Percentiles rank a stretch among this genome's conserved stretches.
phyloP scores from a whole-genome alignment of 2,329 filamentous ascomycete genomes.

The Calcarisporium arbuscula region DNA sequence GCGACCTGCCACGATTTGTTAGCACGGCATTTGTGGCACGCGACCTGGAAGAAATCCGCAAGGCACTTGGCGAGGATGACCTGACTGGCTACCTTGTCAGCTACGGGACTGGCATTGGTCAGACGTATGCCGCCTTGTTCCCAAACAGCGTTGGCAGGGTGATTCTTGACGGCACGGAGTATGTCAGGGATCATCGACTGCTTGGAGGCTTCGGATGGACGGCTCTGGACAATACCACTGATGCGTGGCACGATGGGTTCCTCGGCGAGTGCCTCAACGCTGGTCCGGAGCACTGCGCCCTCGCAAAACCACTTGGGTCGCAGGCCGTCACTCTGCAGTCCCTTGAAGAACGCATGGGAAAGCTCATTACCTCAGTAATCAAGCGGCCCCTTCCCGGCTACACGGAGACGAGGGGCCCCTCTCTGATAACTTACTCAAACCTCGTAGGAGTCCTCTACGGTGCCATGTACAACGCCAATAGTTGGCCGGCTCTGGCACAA shows the following conservation, averaged over 20 bases:
- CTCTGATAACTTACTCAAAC: slow-evolving; percentile 38
- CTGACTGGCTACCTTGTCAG: slow-evolving; percentile 43
- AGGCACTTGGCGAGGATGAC: slow-evolving; percentile 37
- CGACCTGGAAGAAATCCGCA: slow-evolving; percentile 43
- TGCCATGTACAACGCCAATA: slow-evolving; percentile 35
- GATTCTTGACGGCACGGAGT: slow-evolving; percentile 43
- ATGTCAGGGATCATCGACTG: slow-evolving; percentile 37
- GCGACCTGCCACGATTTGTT: slow-evolving; percentile 40
- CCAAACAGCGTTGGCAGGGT: slow-evolving; percentile 40
- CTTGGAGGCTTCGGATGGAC: slow-evolving; percentile 41
- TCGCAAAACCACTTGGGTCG: slow-evolving; percentile 28
- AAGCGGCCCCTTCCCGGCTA: slow-evolving; percentile 33
- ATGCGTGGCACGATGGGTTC: slow-evolving; percentile 44
- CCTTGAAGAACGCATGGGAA: slow-evolving; percentile 33
- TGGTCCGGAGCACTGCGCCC: slow-evolving; percentile 37
- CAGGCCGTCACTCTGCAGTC: slow-evolving; percentile 24
- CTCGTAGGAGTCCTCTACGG: slow-evolving; percentile 33
- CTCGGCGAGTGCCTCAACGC: slow-evolving; percentile 43
- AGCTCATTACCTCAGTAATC: slow-evolving; percentile 29
- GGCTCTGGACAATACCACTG: slow-evolving; percentile 41
- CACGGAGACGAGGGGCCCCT: slow-evolving; percentile 30
- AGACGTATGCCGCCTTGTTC: slow-evolving; percentile 46
- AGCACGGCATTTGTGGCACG: slow-evolving; percentile 40
- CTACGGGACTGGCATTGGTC: slow-evolving; percentile 46
- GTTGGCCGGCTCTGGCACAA: slow-evolving; percentile 35